phyloP scores from a whole-genome alignment of 352 stramenopile genomes.

The Globisporangium sylvaticum region DNA sequence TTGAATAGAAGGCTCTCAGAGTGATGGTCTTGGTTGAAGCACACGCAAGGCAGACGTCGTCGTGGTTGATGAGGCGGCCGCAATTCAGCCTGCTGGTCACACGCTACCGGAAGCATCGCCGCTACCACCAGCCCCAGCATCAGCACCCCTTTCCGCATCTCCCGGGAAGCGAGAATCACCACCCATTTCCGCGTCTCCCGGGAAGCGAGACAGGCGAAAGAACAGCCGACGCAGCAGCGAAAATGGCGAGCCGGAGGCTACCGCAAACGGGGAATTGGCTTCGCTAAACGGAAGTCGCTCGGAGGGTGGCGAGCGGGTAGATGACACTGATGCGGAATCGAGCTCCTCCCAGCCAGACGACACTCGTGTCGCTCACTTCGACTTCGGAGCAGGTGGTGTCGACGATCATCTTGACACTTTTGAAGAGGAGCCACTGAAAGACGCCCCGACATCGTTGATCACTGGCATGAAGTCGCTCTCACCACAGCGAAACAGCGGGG shows the following conservation, averaged over 20 bases:
- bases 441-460: background rate
- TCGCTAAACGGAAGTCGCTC: background rate
- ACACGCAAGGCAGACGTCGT: no score
- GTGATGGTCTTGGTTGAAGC: background rate
- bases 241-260: background rate
- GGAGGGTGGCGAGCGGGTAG: background rate
- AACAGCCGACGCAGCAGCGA: background rate
- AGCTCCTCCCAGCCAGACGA: conserved; percentile 2
- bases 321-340: conserved; percentile 3
- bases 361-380: background rate
- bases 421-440: background rate
- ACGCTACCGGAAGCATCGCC: conserved; percentile 8
- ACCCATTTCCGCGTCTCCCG: background rate
- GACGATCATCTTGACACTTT: background rate
- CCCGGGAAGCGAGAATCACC: background rate
- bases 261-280: background rate
- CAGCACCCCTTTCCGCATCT: background rate
- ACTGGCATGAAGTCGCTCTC: background rate
- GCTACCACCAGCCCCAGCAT: background rate
- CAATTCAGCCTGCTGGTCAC: background rate
- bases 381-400: background rate
- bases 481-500: background rate
- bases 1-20: conserved; percentile 2
- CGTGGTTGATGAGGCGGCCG: background rate
- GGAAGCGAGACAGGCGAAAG: background rate